Evolutionary conservation across 2,329 filamentous ascomycete species (phyloP).

Genomic region (Helicocarpus griseus): DNA sequence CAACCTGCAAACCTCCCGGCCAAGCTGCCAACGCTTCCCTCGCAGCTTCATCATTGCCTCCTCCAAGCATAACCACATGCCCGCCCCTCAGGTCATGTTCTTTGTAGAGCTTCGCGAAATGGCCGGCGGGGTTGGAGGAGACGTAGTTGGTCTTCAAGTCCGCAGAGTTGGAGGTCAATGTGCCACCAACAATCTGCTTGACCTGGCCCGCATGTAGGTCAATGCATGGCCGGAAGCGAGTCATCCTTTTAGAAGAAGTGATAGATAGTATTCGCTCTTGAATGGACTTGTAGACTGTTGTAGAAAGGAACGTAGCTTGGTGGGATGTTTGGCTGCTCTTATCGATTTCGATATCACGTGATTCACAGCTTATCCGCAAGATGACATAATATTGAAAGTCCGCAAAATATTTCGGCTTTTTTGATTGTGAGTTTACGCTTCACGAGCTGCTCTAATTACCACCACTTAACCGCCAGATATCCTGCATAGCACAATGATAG

Average conservation of each 20-base stretch:
- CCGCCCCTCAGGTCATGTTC: slow-evolving; percentile 65
- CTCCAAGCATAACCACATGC: slow-evolving; percentile 94
- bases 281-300: too few species aligned
- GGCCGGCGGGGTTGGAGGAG: slow-evolving; percentile 67
- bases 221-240: slow-evolving; percentile 89
- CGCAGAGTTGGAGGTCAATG: slow-evolving; percentile 58
- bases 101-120: slow-evolving; percentile 76
- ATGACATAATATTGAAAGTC: neutral
- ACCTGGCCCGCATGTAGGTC: slow-evolving; percentile 95
- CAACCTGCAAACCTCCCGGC: slow-evolving; percentile 74
- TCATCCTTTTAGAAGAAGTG: slow-evolving; percentile 59
- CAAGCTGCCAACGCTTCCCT: slow-evolving; percentile 67
- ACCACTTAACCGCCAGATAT: too few species aligned
- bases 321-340: neutral
- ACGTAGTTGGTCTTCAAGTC: slow-evolving; percentile 86
- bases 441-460: too few species aligned
- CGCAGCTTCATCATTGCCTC: slow-evolving; percentile 73
- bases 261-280: too few species aligned
- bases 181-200: slow-evolving; percentile 97
- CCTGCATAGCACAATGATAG: slow-evolving; percentile 26
- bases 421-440: too few species aligned
- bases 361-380: neutral
- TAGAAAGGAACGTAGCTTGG: neutral
- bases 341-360: neutral
- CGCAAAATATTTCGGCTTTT: neutral